Evolutionary conservation across 495 filamentous ascomycete species (phyloP).

Genomic region (Elasticomyces elasticus): DNA sequence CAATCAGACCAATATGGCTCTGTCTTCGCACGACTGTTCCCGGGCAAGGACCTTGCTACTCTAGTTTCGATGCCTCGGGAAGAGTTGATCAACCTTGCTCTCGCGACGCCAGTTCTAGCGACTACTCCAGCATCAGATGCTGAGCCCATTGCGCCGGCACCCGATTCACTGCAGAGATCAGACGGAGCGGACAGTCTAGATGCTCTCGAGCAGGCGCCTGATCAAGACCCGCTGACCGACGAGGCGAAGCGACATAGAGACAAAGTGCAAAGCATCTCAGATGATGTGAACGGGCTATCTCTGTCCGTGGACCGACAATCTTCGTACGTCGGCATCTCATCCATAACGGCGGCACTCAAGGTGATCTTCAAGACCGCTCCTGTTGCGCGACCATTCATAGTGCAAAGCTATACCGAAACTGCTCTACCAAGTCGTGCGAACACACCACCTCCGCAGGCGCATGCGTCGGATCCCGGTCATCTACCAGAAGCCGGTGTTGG

Average conservation of each 20-base stretch:
- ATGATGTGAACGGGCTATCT: constrained; percentile 76
- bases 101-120: constrained; percentile 24
- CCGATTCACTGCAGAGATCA: constrained; percentile 10
- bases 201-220: constrained; percentile 31
- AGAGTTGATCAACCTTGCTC: constrained; percentile 40
- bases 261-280: constrained; percentile 54
- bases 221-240: constrained; percentile 27
- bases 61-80: constrained; percentile 39
- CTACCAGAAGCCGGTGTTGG: constrained; percentile 31
- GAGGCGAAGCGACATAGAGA: constrained; percentile 25
- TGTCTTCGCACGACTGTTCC: constrained; percentile 39
- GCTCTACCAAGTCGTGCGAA: constrained; percentile 26
- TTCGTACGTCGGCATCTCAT: constrained; percentile 74
- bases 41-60: constrained; percentile 37
- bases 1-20: constrained; percentile 25
- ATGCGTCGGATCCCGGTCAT: constrained; percentile 23
- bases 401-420: constrained; percentile 32
- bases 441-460: constrained; percentile 27
- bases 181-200: constrained; percentile 32
- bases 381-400: constrained; percentile 47
- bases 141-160: constrained; percentile 15
- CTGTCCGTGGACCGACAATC: constrained; percentile 59
- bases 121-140: constrained; percentile 37
- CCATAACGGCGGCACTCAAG: constrained; percentile 68
- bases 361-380: constrained; percentile 72